phyloP scores from a whole-genome alignment of 306 rosid species.

The Fagus crenata region DNA sequence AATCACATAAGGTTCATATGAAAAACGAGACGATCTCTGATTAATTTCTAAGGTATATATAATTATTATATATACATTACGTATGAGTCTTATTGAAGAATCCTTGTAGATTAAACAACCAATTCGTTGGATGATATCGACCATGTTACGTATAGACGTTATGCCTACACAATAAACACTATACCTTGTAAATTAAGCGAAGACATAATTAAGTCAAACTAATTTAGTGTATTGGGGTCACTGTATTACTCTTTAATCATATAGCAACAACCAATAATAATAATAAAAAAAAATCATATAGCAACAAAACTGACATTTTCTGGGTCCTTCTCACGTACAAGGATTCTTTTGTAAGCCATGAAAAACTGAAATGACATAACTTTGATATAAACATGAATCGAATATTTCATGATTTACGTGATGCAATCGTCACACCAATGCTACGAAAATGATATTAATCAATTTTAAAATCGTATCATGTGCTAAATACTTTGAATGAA shows the following conservation, averaged over 20 bases:
- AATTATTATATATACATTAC: background rate
- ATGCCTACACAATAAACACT: conserved; percentile 38
- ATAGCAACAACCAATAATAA: conserved; percentile 28
- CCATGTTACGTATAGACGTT: conserved; percentile 46
- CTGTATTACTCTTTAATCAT: conserved; percentile 33
- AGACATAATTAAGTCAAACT: conserved; percentile 39
- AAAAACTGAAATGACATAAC: conserved; percentile 24
- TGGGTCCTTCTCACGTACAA: conserved; percentile 43
- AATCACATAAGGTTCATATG: background rate
- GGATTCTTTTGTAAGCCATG: conserved; percentile 47
- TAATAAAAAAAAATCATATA: conserved; percentile 31
- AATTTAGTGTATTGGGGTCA: conserved; percentile 36
- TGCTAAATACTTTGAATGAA: conserved; percentile 18
- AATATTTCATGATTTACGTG: conserved; percentile 27
- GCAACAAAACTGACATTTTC: conserved; percentile 22
- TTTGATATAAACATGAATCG: background rate
- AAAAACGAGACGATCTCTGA: background rate
- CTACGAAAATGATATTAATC: background rate
- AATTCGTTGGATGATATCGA: conserved; percentile 34
- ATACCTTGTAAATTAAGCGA: conserved; percentile 49
- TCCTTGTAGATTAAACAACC: conserved; percentile 27
- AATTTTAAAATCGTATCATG: conserved; percentile 16
- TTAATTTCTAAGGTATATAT: conserved; percentile 24
- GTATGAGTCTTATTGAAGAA: conserved; percentile 13
- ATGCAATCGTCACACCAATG: conserved; percentile 39